Base-by-base conservation (phyloP, 2,329 filamentous ascomycete species). In the Ophiostoma ulmi region DNA sequence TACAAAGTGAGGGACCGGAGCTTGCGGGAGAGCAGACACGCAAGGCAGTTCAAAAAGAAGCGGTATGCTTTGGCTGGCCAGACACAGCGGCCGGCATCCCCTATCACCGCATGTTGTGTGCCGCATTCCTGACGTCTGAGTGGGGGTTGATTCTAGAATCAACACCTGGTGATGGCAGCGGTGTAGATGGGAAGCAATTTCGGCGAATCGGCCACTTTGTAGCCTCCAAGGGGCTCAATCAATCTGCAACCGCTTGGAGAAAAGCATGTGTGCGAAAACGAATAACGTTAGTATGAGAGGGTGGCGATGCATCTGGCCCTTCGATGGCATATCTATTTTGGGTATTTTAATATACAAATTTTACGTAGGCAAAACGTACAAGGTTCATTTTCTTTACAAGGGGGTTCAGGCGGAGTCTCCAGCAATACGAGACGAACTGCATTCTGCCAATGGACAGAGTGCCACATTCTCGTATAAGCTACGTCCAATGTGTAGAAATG, bases 381-480 rank as follows among this genome's bases (percentile, higher is more conserved):
- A 22, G 52, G 52, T 58, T 58, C 8, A 1, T 10, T 8, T 10
- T 26, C 8, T 5, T 26, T 26, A 17, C 17, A 58, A 58, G 52
- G 52, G 52, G 52, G 14, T 58, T 6, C n/a, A 58, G 52, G 52
- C 52, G 52, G 52, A 58, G 52, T 58, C 52, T n/a, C 17, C n/a
- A 2, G 52, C 22, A 26, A 58, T 58, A 58, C 52, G 52, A 58
- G 52, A 58, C 52, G 52, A 17, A 17, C 26, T 20, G 52, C 5
- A 22, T 22, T 48, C 44, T 13, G 22, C 26, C n/a, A 58, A 58
- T 58, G 10, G 13, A 10, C 52, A 58, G 52, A 26, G n/a, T 58
- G 22, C 52, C 52, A 58, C n/a, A 58, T 58, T 58, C 52, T 58
- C 52, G 52, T 58, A 58, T 58, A 31, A 31, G 31, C 31, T 31